Evolutionary conservation across 441 rosid species (phyloP), one percentile per base, ranked within the genome.

Genomic region (Euphorbia neoarborescens): DNA sequence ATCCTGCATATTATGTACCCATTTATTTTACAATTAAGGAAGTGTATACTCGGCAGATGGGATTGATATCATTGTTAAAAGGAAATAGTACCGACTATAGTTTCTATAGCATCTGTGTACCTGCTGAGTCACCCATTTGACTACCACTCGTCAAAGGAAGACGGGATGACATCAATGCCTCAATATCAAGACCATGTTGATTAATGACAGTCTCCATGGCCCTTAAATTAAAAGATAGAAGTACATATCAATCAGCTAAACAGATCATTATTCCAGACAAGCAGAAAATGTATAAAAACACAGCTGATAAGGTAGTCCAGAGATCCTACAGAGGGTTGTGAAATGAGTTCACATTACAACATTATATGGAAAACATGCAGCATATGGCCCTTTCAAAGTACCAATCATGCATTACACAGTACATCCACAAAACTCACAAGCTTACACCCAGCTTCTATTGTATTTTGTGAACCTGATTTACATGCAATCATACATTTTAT

Each of bases 161-260:
- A 63, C 91, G 87, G 6, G 95, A 83, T 61, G 96, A 79, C 84
- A 80, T 90, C 84, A 95, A 77, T 69, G 92, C 90, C 77, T 95
- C 99, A 58, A 90, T 83, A 86, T 95, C 98, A 78, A 95, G 90
- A 75, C 96, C 94, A 64, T 95, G 85, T 73, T 85, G 97, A 81
- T 77, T 95, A 72, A 92, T 88, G 42, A 95, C 98, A 73, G 99
- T 95, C 84, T 92, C 99, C 99, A 95, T 95, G 65, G 99, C 99
- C 92, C 99, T 95, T 79, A 44, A 59, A 71, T 54, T 73, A 70
- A 67, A 65, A 48, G 54, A 48, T 17, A 48, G 37, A 80, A 46
- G 2, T 62, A 22, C 50, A 24, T 42, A 7, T 65, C n/a, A 59
- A 28, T 80, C 71, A 87, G 80, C 65, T 64, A 66, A 62, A 76